Base-by-base conservation (phyloP, 2,329 filamentous ascomycete genomes). In the Aspergillus ibericus region DNA sequence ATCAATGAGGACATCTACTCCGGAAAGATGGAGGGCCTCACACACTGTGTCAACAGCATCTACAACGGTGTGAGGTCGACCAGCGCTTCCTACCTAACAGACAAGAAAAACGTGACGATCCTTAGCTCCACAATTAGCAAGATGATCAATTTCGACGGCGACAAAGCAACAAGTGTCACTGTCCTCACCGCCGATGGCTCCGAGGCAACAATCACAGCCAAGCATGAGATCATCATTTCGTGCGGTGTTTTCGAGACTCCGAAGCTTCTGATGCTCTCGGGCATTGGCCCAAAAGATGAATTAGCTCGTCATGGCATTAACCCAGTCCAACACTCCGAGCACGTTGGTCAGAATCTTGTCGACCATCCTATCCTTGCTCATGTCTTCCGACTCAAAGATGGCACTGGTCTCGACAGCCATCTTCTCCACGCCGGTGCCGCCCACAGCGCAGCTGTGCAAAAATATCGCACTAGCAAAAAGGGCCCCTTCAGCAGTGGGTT, bases 241-340 rank as follows among this genome's bases (percentile, higher is more conserved):
- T 35, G 18, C 29, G 55, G 55, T 5, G 55, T 40, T 27, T 42
- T 57, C 36, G 29, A 52, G 18, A 44, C 55, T 2, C 55, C 55
- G 7, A 50, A 57, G 27, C 55, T 57, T 20, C 48, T 57, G 25
- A 32, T 52, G 55, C 36, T 57, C 22, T 57, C 55, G 1, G 55
- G 55, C 2, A 38, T 57, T 20, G 55, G 55, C 2, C 48, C 48
- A 5, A 44, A 52, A 22, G 48, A 42, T 2, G 34, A 44, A 6
- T 18, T 57, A 6, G 55, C 15, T 15, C 29, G 34, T 12, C 46
- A 50, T 29, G 54, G 46, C 6, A 56, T 56, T 18, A 8, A 27
- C 20, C 27, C 44, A 9, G 46, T 56, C 4, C 18, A 42, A 9
- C 15, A 25, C 12, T 51, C 49, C 16, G 49, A 38, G 34, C 49